Base-by-base conservation (phyloP, 257 asterid species). In the Rehmannia glutinosa region DNA sequence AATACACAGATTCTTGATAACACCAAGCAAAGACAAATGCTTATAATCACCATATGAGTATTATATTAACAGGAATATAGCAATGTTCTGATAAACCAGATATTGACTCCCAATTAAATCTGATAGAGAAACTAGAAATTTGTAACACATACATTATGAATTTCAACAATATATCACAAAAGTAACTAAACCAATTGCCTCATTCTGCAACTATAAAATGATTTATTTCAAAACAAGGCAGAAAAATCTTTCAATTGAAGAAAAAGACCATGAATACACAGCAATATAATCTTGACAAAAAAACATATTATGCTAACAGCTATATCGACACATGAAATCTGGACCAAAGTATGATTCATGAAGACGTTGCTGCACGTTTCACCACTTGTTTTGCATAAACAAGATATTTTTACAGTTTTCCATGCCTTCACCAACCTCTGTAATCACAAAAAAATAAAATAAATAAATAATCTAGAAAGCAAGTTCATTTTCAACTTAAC, bases 151-250 rank as follows among this genome's bases (percentile, higher is more conserved):
- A 47, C 46, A 55, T 10, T 8, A 38, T 11, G 42, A 46, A 46
- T 4, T 19, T 2, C 38, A 38, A 57, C 10, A 0, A 6, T 47
- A n/a, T 43, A 55, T 15, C 35, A 16, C 10, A 15, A 20, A 36
- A 8, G 20, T 24, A 45, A 52, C 46, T 16, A 35, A 36, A 66
- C 51, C 20, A 62, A 35, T 19, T 15, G 20, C 60, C 45, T 17
- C 30, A 42, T 60, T 58, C 69, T 30, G 76, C 68, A 71, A 76
- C 71, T 54, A 33, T 45, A 9, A 47, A 42, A 61, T 59, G 58
- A 52, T 53, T 70, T 72, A 69, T 74, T 82, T 68, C 74, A 66
- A 66, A 62, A 49, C 56, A 56, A 16, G 17, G 51, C 21, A 38
- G 15, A 50, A 43, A 55, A 62, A 36, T 68, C 54, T 58, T 49